phyloP scores from a whole-genome alignment of 2,329 filamentous ascomycete genomes.

The Aspergillus phoenicis region DNA sequence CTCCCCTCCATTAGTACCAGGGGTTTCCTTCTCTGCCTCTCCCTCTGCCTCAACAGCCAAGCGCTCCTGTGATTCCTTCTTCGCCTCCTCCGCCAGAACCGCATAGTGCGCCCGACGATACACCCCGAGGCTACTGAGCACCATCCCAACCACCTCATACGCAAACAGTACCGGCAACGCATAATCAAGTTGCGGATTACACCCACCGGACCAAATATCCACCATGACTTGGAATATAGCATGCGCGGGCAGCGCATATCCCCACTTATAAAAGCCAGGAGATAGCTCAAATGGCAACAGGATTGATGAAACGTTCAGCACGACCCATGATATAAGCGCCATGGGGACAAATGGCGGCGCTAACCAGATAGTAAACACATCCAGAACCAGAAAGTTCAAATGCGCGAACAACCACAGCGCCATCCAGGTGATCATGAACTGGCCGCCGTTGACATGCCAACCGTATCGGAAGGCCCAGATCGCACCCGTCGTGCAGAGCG shows the following conservation, averaged over 20 bases:
- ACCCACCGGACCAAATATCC: constrained; percentile 48
- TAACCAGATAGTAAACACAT: constrained; percentile 48
- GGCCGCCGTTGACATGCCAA: constrained; percentile 44
- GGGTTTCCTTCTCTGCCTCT: not conserved
- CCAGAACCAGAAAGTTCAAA: constrained; percentile 49
- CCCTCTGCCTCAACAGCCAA: not conserved
- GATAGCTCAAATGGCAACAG: constrained; percentile 49
- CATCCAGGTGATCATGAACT: constrained; percentile 51
- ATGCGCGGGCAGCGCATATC: constrained; percentile 43
- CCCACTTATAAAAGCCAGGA: constrained; percentile 45
- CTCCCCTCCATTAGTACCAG: not conserved
- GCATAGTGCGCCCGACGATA: constrained; percentile 17
- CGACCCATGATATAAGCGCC: constrained; percentile 49
- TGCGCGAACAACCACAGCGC: constrained; percentile 49
- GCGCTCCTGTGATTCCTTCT: constrained; percentile 6
- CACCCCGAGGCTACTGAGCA: constrained; percentile 10
- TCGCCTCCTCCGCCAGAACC: constrained; percentile 1
- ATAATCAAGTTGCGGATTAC: constrained; percentile 43
- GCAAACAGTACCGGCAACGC: constrained; percentile 41
- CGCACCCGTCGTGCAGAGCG: constrained; percentile 44
- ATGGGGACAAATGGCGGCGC: constrained; percentile 48
- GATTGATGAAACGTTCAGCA: constrained; percentile 48
- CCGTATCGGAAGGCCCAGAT: constrained; percentile 49
- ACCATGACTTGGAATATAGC: constrained; percentile 43
- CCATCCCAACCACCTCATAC: constrained; percentile 3